Evolutionary conservation across 495 filamentous ascomycete species (phyloP).

Genomic region (Neurospora sp.): DNA sequence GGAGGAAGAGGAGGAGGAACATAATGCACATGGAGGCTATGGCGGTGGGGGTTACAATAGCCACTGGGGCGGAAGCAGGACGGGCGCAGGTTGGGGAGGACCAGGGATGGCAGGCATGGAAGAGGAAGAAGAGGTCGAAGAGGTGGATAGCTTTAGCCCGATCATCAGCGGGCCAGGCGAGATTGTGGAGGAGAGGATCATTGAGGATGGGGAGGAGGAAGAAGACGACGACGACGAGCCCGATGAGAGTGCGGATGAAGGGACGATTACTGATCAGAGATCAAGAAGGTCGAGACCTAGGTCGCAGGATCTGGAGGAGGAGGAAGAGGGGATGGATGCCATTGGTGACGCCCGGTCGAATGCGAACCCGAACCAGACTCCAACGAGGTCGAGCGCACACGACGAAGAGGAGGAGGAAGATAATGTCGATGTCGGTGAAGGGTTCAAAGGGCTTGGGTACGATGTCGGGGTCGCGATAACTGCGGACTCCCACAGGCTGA

Average conservation of each 20-base stretch:
- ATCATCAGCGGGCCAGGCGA: conserved; percentile 36
- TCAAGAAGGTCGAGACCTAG: neutral
- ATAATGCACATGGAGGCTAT: neutral
- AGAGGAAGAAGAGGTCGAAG: conserved; percentile 43
- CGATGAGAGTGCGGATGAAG: neutral
- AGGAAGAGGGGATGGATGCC: neutral
- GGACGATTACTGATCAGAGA: neutral
- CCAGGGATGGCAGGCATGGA: conserved; percentile 10
- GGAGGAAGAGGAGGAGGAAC: conserved; percentile 20
- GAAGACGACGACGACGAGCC: neutral
- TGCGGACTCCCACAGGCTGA: neutral
- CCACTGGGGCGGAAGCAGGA: conserved; percentile 58
- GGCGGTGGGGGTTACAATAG: neutral
- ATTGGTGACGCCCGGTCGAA: neutral
- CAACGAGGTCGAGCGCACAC: neutral
- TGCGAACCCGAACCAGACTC: neutral
- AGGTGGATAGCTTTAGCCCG: conserved; percentile 58
- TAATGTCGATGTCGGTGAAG: neutral
- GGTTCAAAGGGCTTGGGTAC: neutral
- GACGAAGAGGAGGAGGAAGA: neutral
- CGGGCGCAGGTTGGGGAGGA: conserved; percentile 56
- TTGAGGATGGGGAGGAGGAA: conserved; percentile 33
- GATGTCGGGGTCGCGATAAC: neutral
- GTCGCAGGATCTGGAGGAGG: neutral
- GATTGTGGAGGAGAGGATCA: conserved; percentile 44